Percentiles rank a stretch among this genome's conserved stretches.
phyloP scores from a whole-genome alignment of 352 stramenopile genomes.

The Pseudoperonospora humuli region DNA sequence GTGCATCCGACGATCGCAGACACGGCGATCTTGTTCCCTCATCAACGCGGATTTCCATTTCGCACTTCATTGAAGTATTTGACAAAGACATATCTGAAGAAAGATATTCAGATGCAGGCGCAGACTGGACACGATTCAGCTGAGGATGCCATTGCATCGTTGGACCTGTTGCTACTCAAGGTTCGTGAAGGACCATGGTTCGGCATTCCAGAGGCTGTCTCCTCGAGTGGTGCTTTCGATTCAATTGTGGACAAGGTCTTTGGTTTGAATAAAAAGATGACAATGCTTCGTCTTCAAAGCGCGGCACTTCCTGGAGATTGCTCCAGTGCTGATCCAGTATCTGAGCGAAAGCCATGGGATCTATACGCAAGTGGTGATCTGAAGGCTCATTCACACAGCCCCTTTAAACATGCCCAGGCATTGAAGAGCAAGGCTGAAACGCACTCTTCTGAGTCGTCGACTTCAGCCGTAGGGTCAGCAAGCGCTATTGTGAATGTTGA shows the following conservation, averaged over 20 bases:
- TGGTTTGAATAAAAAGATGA: conserved; percentile 36
- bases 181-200: conserved; percentile 56
- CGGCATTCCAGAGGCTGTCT: conserved; percentile 45
- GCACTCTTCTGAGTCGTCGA: conserved; percentile 1
- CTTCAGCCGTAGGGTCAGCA: neutral
- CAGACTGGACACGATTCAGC: conserved; percentile 72
- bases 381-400: conserved; percentile 36
- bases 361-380: conserved; percentile 59
- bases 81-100: conserved; percentile 72
- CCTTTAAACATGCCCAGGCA: conserved; percentile 39
- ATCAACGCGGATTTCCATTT: conserved; percentile 77
- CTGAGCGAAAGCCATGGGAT: conserved; percentile 62
- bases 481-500: conserved; percentile 22
- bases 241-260: conserved; percentile 58
- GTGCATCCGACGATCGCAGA: conserved; percentile 66
- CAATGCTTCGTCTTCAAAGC: conserved; percentile 34
- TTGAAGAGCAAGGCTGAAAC: conserved; percentile 13
- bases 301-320: conserved; percentile 4
- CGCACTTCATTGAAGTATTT: conserved; percentile 77
- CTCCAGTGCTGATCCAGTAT: neutral
- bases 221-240: conserved; percentile 44
- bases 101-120: conserved; percentile 66
- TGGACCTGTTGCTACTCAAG: conserved; percentile 75
- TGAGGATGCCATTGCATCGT: conserved; percentile 71
- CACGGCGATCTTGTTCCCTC: conserved; percentile 79